Conservation (phyloP, 352 stramenopile genomes). For the Pythium apleroticum region DNA sequence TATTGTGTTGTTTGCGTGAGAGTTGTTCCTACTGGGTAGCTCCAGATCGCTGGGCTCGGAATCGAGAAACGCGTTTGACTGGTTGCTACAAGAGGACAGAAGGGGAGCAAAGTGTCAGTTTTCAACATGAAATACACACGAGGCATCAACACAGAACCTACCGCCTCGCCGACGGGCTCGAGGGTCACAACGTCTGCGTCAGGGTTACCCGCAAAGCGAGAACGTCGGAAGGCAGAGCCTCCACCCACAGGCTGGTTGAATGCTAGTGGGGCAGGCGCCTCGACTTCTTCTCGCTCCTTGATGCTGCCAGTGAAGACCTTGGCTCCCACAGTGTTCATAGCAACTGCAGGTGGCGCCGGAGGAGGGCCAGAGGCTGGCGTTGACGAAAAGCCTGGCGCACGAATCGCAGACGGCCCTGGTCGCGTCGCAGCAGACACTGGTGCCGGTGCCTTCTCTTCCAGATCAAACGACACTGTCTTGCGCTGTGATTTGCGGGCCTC, state of each 20-base stretch:
- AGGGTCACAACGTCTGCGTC: slow-evolving; percentile 65
- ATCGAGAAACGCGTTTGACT: slow-evolving; percentile 83
- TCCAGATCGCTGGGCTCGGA: slow-evolving; percentile 58
- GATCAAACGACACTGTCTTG: slow-evolving; percentile 20
- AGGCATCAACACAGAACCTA: slow-evolving; percentile 32
- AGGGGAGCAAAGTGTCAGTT: background rate
- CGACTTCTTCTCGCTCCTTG: slow-evolving; percentile 56
- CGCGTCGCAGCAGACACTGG: background rate
- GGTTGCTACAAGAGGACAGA: slow-evolving; percentile 62
- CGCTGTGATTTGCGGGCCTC: slow-evolving; percentile 9
- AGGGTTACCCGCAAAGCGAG: slow-evolving; percentile 68
- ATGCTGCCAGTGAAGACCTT: slow-evolving; percentile 74
- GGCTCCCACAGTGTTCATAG: slow-evolving; percentile 26
- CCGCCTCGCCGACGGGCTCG: slow-evolving; percentile 72
- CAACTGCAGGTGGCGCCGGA: slow-evolving; percentile 12
- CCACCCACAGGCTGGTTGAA: background rate
- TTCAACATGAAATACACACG: slow-evolving; percentile 1
- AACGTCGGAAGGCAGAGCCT: slow-evolving; percentile 32
- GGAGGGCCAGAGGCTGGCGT: slow-evolving; percentile 10
- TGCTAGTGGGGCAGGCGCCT: slow-evolving; percentile 16
- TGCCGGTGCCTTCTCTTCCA: slow-evolving; percentile 12
- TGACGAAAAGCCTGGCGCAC: background rate
- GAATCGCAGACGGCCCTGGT: slow-evolving; percentile 13
- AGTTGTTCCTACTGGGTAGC: background rate
- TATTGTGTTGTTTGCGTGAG: slow-evolving; percentile 1